phyloP scores from a whole-genome alignment of 148 eudicot species.

The Fagopyrum tataricum region DNA sequence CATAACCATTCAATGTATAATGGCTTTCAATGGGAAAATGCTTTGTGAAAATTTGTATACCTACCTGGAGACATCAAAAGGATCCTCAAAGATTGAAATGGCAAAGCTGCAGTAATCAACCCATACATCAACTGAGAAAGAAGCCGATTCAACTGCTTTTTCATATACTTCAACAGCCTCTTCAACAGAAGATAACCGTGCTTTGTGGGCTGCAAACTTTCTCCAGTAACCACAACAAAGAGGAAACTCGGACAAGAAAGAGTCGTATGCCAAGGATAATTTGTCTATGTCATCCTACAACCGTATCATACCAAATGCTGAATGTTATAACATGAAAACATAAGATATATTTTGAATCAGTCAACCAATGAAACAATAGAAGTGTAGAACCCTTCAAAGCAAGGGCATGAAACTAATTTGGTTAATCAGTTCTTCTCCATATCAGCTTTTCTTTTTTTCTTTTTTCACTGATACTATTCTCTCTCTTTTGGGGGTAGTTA shows the following conservation, averaged over 20 bases:
- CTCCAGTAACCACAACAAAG: slow-evolving; percentile 84
- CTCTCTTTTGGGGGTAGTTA: background rate
- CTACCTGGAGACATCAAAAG: slow-evolving; percentile 72
- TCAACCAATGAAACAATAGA: background rate
- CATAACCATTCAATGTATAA: background rate
- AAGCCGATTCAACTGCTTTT: slow-evolving; percentile 46
- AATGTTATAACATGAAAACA: background rate
- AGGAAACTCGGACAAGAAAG: slow-evolving; percentile 71
- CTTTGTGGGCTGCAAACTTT: slow-evolving; percentile 66
- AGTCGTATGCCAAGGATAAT: slow-evolving; percentile 54
- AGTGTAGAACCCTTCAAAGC: background rate
- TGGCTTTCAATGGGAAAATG: background rate
- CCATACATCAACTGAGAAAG: slow-evolving; percentile 72
- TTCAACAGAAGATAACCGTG: slow-evolving; percentile 44
- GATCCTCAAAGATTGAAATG: slow-evolving; percentile 49
- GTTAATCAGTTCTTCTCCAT: background rate
- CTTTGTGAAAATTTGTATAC: background rate
- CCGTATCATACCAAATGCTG: slow-evolving; percentile 11
- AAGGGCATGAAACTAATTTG: background rate
- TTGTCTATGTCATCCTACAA: slow-evolving; percentile 68
- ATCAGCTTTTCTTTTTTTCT: background rate
- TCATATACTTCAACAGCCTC: slow-evolving; percentile 58
- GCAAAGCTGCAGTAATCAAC: slow-evolving; percentile 74
- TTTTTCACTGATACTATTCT: background rate
- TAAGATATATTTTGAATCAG: background rate